Percentiles rank a stretch among this genome's conserved stretches.
phyloP scores from a whole-genome alignment of 164 flowering plant genomes.

The Magnolia sinica region DNA sequence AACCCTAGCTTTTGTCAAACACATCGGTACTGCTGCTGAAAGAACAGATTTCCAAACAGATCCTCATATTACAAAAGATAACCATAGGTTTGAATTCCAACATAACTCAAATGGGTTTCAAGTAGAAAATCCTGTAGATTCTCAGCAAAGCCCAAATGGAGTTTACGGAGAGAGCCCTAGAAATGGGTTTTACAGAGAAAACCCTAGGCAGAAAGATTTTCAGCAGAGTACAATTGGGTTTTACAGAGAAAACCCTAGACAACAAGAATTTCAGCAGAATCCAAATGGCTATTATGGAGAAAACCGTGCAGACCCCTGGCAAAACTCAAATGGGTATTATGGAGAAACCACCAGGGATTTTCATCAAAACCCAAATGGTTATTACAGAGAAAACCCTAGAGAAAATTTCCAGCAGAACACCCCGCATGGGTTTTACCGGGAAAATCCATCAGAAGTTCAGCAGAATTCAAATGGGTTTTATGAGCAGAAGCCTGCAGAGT shows the following conservation, averaged over 20 bases:
- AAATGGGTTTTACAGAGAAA: conserved; percentile 10
- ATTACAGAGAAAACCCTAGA: neutral
- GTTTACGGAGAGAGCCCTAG: conserved; percentile 8
- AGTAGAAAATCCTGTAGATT: conserved; percentile 2
- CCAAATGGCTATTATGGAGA: neutral
- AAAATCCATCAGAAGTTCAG: conserved; percentile 23
- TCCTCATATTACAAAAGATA: neutral
- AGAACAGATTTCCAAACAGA: conserved; percentile 5
- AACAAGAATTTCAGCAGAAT: conserved; percentile 5
- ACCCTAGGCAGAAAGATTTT: neutral
- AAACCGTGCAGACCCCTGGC: neutral
- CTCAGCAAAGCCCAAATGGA: conserved; percentile 12
- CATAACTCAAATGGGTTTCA: conserved; percentile 9
- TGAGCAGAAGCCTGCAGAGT: neutral
- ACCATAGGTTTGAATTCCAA: conserved; percentile 4
- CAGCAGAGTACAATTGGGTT: neutral
- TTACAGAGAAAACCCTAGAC: neutral
- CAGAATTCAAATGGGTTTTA: conserved; percentile 13
- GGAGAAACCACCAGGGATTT: neutral
- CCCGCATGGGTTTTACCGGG: conserved; percentile 6
- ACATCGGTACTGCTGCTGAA: conserved; percentile 10
- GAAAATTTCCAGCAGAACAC: conserved; percentile 14
- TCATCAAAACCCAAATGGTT: conserved; percentile 8
- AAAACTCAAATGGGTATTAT: neutral
- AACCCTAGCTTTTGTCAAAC: neutral